A percentile compares a stretch with the other conserved stretches of the same genome.
Conservation (phyloP, 805 yeast species). For the Yueomyces sinensis region DNA sequence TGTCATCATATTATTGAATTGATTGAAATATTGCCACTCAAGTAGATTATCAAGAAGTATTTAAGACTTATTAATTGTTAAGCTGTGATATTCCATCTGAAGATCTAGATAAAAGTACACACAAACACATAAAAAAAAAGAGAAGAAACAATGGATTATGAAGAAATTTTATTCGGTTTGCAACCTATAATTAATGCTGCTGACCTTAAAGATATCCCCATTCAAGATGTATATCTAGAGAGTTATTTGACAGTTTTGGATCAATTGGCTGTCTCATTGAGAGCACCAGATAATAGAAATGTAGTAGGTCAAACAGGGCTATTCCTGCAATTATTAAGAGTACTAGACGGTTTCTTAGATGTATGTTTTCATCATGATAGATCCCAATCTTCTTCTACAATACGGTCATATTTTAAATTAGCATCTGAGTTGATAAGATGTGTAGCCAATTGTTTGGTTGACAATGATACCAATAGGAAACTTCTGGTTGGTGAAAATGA, state of each 20-base stretch:
- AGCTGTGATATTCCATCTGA: too few relatives aligned
- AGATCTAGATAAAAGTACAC: too few relatives aligned
- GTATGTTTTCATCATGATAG: constrained; percentile 5
- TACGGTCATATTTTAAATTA: constrained; percentile 10
- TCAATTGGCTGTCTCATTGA: constrained; percentile 19
- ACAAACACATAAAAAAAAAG: too few relatives aligned
- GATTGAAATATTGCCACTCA: too few relatives aligned
- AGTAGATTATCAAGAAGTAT: too few relatives aligned
- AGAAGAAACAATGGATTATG: constrained; percentile 25
- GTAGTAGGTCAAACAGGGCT: constrained; percentile 19
- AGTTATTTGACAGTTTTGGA: constrained; percentile 16
- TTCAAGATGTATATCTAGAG: constrained; percentile 9
- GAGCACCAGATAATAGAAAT: constrained; percentile 20
- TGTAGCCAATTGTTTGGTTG: constrained; percentile 21
- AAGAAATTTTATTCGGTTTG: constrained; percentile 18
- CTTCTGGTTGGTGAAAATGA: constrained; percentile 4
- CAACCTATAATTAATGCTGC: constrained; percentile 17
- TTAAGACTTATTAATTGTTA: too few relatives aligned
- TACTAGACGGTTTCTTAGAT: constrained; percentile 6
- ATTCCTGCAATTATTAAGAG: constrained; percentile 9
- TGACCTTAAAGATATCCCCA: constrained; percentile 6
- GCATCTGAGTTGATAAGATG: constrained; percentile 22
- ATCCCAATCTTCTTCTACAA: not conserved
- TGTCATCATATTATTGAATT: too few relatives aligned
- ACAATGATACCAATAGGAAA: constrained; percentile 19